Evolutionary conservation across 306 rosid genomes (phyloP).

Genomic region (Quercus bicolor): DNA sequence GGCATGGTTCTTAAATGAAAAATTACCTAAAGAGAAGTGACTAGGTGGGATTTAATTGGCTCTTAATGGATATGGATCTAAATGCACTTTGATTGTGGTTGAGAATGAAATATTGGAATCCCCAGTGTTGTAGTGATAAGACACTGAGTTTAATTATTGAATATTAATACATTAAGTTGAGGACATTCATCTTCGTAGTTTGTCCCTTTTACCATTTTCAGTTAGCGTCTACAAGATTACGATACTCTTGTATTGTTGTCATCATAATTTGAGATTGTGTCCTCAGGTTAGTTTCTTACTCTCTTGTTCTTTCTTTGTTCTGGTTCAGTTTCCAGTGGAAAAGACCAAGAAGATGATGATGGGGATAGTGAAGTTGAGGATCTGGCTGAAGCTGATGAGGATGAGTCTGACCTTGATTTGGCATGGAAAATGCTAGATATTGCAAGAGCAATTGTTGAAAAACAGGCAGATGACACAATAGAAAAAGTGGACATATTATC

Average conservation of each 20-base stretch:
- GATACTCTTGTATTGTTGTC: background rate
- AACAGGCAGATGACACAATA: constrained; percentile 65
- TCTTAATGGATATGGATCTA: background rate
- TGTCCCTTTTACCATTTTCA: background rate
- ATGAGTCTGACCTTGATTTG: constrained; percentile 87
- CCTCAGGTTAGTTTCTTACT: constrained; percentile 2
- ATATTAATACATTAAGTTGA: background rate
- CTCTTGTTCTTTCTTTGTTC: constrained; percentile 10
- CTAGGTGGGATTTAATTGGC: background rate
- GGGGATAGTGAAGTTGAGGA: constrained; percentile 70
- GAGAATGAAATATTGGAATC: background rate
- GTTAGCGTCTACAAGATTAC: background rate
- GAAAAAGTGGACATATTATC: constrained; percentile 91
- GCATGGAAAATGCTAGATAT: constrained; percentile 99
- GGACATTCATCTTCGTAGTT: background rate
- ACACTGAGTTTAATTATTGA: background rate
- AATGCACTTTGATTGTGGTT: background rate
- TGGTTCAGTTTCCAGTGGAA: constrained; percentile 51
- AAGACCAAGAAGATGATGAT: constrained; percentile 53
- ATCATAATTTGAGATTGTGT: background rate
- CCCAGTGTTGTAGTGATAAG: background rate
- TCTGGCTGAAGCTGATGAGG: constrained; percentile 84
- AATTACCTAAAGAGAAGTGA: background rate
- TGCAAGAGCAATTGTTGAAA: constrained; percentile 94
- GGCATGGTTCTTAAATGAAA: background rate